Evolutionary conservation across 305 asterid species (phyloP), one percentile per base, ranked within the genome.

Genomic region (Fraxinus paxiana): DNA sequence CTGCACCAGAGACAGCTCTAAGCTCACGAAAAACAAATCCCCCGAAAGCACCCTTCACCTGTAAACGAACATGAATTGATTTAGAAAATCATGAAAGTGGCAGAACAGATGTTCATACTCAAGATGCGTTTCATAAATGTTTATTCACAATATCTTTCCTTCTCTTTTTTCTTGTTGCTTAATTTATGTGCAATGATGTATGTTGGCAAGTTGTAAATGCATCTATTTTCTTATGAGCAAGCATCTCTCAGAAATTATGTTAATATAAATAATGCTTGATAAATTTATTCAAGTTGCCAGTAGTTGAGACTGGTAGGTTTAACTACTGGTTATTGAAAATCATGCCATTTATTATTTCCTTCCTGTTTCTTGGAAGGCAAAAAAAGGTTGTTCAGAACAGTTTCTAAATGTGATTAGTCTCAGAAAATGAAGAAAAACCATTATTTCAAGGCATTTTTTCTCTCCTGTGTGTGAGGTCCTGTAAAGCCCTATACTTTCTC

Each of bases 1-100:
- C 82, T 82, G 99, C 97, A 85, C 99, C 99, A 79, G 98, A 93
- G 76, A 94, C 88, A 72, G 98, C 99, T 88, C 92, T 87, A 83
- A 96, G 95, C 89, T 96, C 99, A 75, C 97, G 97, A 86, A 84
- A 93, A 78, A 94, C 56, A 76, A 90, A 89, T 86, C 86, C 87
- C 61, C 90, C 85, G 15, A 90, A 78, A 88, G 93, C 88, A 78
- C 94, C 87, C 82, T 90, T 91, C 84, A 90, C 96, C 98, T 94
- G 85, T 37, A 51, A 86, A 88, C 4, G 73, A 67, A 78, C 48
- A 78, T 22, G 35, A 79, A 34, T 43, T 67, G 56, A 75, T 69
- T 72, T 34, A 59, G 77, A 80, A 81, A 80, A 51, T 38, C 81
- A 78, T 73, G 63, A 56, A 33, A 77, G 61, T 31, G 38, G 87